These are phyloP conservation scores for Botrytis squamosa DNA, from an alignment of 2,329 filamentous ascomycete genomes.

Conservation along the genomic window DNA sequence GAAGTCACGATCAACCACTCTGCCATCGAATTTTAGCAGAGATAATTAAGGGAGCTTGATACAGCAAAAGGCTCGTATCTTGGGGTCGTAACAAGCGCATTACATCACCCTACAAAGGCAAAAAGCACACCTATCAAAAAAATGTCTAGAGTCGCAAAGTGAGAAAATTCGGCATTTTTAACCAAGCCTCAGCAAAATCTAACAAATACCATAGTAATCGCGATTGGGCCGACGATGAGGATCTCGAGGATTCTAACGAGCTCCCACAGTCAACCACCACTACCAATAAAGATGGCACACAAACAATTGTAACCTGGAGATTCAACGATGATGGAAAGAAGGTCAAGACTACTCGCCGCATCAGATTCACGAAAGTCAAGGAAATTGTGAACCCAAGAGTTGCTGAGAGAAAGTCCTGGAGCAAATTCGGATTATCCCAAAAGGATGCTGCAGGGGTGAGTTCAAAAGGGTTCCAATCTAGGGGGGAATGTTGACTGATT, in stretches of 20 bases:
- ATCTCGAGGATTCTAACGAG: constrained; percentile 63
- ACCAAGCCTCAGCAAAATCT: constrained; percentile 22
- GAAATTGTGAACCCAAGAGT: constrained; percentile 96
- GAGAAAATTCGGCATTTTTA: constrained; percentile 32
- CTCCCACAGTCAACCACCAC: constrained; percentile 87
- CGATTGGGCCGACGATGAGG: constrained; percentile 93
- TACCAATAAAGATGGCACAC: constrained; percentile 97
- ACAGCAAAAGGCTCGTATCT: constrained; percentile 2
- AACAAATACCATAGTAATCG: constrained; percentile 32
- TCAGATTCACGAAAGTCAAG: constrained; percentile 87
- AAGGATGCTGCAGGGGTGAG: constrained; percentile 71
- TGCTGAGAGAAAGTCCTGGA: constrained; percentile 88
- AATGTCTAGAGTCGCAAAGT: constrained; percentile 50
- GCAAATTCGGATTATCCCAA: constrained; percentile 88
- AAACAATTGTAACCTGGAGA: constrained; percentile 87
- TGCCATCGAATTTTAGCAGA: constrained; percentile 15
- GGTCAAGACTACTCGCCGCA: constrained; percentile 94
- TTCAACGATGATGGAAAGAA: constrained; percentile 93
- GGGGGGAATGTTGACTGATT: not conserved
- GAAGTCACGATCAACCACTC: constrained; percentile 15
- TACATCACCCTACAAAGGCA: constrained; percentile 17
- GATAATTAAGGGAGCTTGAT: constrained; percentile 3
- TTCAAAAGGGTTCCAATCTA: not conserved
- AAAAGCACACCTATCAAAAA: constrained; percentile 4
- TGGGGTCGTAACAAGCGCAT: not conserved